Evolutionary conservation across 2,329 filamentous ascomycete genomes (phyloP), one percentile per base, ranked within the genome.

Genomic region (Aspergillus ruber): DNA sequence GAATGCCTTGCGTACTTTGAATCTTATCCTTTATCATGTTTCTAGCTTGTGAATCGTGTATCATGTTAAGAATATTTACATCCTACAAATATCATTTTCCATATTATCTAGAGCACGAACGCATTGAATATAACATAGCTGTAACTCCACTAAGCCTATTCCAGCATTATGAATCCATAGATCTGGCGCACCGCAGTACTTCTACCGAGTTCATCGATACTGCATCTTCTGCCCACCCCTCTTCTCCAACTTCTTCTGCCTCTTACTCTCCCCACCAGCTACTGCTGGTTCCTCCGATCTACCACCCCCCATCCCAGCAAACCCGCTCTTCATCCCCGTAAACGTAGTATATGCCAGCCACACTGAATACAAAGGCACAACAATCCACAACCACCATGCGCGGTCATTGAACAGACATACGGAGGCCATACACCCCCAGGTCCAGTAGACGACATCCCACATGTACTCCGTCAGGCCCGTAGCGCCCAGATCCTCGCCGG

Each of bases 361-460:
- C 15, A 66, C 60, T 1, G 73, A 74, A 57, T 77, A 78, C 4
- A 70, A 15, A 1, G 75, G 75, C 29, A 78, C 67, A 2, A 72
- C 69, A 21, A 74, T 62, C 68, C 79, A 86, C 32, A 82, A 55
- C 75, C 81, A 81, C 84, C 84, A 88, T 3, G 75, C 87, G 73
- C 85, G 85, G 66, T 96, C 90, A 3, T 93, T 93, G 42, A 91
- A 80, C 23, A 95, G 54, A 13, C 85, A 78, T 12, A 85, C 90
- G n/a, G 85, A 68, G 7, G 84, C 70, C 36, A 88, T 74, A 46
- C 84, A 86, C 9, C 81, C 83, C 84, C 90, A 96, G 0, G 90
- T 96, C 73, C 95, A 89, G 81, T 95, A 97, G 45, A 95, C 75
- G 43, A 95, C 81, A 71, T 98, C 93, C 79, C 95, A 98, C 86